Percentiles rank a stretch among this genome's conserved stretches.
These are phyloP conservation scores for Exobasidium rhododendri DNA, from an alignment of 1,284 basidiomycete genomes.

Conservation along the genomic window DNA sequence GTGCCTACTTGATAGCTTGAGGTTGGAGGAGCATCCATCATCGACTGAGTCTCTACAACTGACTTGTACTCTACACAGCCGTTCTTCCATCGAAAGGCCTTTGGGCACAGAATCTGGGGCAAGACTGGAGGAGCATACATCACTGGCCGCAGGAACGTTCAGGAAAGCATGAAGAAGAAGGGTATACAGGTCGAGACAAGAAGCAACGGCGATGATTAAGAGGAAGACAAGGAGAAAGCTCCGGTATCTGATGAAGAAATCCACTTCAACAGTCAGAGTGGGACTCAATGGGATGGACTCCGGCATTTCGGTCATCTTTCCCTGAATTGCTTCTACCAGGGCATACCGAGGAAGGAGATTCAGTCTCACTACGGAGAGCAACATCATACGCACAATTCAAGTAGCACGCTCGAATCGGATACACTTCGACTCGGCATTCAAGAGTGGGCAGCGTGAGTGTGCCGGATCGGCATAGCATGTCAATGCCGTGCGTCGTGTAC, in stretches of 20 bases:
- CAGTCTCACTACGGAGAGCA: slow-evolving; percentile 27
- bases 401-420: slow-evolving; percentile 19
- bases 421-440: slow-evolving; percentile 30
- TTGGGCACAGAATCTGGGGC: slow-evolving; percentile 27
- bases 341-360: slow-evolving; percentile 27
- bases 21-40: too few species aligned
- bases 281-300: slow-evolving; percentile 70
- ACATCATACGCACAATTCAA: slow-evolving; percentile 22
- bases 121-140: slow-evolving; percentile 26
- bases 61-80: too few species aligned
- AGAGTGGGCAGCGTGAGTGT: slow-evolving; percentile 60
- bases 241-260: slow-evolving; percentile 46
- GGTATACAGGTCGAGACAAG: slow-evolving; percentile 15
- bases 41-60: too few species aligned
- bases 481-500: background rate
- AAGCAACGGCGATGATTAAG: slow-evolving; percentile 17
- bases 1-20: too few species aligned
- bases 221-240: too few species aligned
- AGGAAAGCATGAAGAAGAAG: slow-evolving; percentile 16
- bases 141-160: slow-evolving; percentile 21
- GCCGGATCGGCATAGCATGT: background rate
- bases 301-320: slow-evolving; percentile 48
- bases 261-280: slow-evolving; percentile 68
- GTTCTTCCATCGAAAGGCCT: slow-evolving; percentile 31
- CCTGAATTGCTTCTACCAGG: slow-evolving; percentile 41